Evolutionary conservation across 768 basidiomycete genomes (phyloP).

Genomic region (Hericium coralloides): DNA sequence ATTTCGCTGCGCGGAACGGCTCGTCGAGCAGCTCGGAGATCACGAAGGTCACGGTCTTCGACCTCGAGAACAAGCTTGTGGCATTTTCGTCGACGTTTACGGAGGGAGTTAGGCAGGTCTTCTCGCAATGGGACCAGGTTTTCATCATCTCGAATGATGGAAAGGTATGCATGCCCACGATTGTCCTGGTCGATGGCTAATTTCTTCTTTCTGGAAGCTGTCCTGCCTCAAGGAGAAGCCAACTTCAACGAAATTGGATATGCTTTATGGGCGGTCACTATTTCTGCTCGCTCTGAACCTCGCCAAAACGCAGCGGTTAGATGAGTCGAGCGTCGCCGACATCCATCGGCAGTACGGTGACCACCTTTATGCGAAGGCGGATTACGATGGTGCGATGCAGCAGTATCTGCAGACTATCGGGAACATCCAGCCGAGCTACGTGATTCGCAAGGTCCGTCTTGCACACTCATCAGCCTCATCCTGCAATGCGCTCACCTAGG

Average conservation of each 20-base stretch:
- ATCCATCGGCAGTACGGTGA: slow-evolving; percentile 90
- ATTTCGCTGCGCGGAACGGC: slow-evolving; percentile 48
- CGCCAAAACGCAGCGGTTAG: slow-evolving; percentile 71
- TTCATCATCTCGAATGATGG: slow-evolving; percentile 77
- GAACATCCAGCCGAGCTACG: slow-evolving; percentile 85
- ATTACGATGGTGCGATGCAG: slow-evolving; percentile 89
- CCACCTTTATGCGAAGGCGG: slow-evolving; percentile 81
- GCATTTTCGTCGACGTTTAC: slow-evolving; percentile 77
- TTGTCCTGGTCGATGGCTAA: not conserved
- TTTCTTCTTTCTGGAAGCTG: slow-evolving; percentile 33
- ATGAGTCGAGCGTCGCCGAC: slow-evolving; percentile 69
- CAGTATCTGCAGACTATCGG: slow-evolving; percentile 91
- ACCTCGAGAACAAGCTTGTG: slow-evolving; percentile 86
- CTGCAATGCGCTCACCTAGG: not conserved
- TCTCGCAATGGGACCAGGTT: slow-evolving; percentile 75
- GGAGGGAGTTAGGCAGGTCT: slow-evolving; percentile 74
- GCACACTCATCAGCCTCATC: not conserved
- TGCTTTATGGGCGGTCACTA: slow-evolving; percentile 73
- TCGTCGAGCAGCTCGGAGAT: slow-evolving; percentile 48
- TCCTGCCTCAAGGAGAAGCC: slow-evolving; percentile 67
- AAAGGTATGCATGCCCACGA: slow-evolving; percentile 36
- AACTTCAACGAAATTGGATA: slow-evolving; percentile 76
- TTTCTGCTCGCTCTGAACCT: slow-evolving; percentile 76
- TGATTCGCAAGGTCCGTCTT: slow-evolving; percentile 78
- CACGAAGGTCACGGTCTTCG: slow-evolving; percentile 78